These are phyloP conservation scores for Tricholoma hemisulphureum DNA, from an alignment of 768 basidiomycete species.

Conservation along the genomic window DNA sequence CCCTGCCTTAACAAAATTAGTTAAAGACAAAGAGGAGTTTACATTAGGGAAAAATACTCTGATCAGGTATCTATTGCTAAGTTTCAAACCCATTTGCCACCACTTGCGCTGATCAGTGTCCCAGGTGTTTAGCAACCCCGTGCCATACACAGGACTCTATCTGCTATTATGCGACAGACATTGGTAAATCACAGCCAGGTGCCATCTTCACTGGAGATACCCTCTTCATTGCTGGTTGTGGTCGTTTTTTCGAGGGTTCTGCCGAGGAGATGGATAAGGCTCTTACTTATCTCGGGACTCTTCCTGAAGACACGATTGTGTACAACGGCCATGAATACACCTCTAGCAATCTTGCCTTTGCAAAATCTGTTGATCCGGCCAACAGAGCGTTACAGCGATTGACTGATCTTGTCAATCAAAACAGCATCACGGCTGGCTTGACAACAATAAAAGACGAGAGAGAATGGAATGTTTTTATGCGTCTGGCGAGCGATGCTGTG, in stretches of 20 bases:
- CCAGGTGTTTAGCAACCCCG: constrained; percentile 80
- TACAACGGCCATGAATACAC: constrained; percentile 97
- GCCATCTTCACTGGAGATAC: constrained; percentile 95
- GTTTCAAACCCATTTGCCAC: background rate
- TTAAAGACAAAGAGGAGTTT: constrained; percentile 83
- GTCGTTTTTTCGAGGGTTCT: constrained; percentile 91
- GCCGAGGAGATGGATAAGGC: constrained; percentile 79
- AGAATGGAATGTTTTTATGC: constrained; percentile 95
- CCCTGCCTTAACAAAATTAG: constrained; percentile 63
- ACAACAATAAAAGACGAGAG: constrained; percentile 94
- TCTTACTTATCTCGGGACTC: constrained; percentile 61
- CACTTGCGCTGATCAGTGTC: constrained; percentile 9
- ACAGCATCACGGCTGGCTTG: constrained; percentile 70
- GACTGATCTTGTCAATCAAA: constrained; percentile 51
- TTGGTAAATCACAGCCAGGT: constrained; percentile 52
- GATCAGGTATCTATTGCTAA: constrained; percentile 46
- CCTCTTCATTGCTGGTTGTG: constrained; percentile 85
- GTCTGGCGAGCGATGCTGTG: constrained; percentile 60
- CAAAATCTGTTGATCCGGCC: constrained; percentile 52
- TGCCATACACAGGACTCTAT: constrained; percentile 98
- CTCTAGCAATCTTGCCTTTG: constrained; percentile 69
- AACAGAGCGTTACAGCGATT: constrained; percentile 64
- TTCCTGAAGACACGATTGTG: constrained; percentile 78
- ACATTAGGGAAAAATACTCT: constrained; percentile 62
- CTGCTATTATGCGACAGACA: constrained; percentile 75